These are phyloP conservation scores for Dioszegia crocea DNA, from an alignment of 768 basidiomycete genomes.

Conservation along the genomic window DNA sequence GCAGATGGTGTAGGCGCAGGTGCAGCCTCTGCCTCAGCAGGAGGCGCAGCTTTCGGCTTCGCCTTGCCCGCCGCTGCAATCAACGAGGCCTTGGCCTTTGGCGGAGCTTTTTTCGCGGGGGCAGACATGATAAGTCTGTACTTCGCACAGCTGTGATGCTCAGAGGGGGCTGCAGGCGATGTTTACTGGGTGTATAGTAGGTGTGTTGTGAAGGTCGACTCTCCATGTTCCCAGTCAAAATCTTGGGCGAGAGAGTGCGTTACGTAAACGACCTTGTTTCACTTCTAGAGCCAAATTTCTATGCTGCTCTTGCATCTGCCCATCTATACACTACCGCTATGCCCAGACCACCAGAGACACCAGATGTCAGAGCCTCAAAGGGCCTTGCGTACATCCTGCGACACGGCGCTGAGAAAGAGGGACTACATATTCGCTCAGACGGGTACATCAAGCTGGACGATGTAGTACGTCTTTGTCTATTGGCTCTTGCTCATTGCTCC, in stretches of 20 bases:
- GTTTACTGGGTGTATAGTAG: neutral
- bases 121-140: neutral
- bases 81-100: slow-evolving; percentile 4
- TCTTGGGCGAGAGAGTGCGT: neutral
- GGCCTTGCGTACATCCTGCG: slow-evolving; percentile 86
- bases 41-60: neutral
- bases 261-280: slow-evolving; percentile 1
- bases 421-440: slow-evolving; percentile 70
- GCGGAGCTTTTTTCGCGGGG: slow-evolving; percentile 1
- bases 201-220: neutral
- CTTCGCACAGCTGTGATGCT: neutral
- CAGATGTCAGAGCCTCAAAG: slow-evolving; percentile 71
- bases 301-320: neutral
- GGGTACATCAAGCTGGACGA: slow-evolving; percentile 80
- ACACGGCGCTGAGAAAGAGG: slow-evolving; percentile 76
- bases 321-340: slow-evolving; percentile 7
- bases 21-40: neutral
- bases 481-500: neutral
- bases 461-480: slow-evolving; percentile 59
- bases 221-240: neutral
- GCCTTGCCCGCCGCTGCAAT: slow-evolving; percentile 7
- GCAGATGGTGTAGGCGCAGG: neutral
- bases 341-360: slow-evolving; percentile 56
- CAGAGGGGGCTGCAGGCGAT: too few relatives aligned
- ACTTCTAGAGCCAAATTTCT: neutral